Evolutionary conservation across 495 filamentous ascomycete species (phyloP).

Genomic region (Friedmanniomyces simplex): DNA sequence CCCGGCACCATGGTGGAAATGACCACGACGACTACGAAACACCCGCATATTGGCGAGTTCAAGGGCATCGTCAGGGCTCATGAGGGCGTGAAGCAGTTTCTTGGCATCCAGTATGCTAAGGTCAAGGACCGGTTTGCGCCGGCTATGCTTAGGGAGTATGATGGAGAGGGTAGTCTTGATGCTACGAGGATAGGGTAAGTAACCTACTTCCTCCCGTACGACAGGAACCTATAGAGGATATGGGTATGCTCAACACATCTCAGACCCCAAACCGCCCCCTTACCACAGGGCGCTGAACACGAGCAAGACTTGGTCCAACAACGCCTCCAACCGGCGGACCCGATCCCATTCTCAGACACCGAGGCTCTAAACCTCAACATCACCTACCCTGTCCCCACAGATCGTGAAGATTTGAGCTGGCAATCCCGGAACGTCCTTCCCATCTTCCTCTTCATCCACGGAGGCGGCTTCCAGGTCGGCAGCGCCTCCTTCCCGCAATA

Average conservation of each 20-base stretch:
- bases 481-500: constrained; percentile 36
- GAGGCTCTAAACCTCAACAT: constrained; percentile 28
- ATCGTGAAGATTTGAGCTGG: too few species aligned
- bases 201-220: neutral
- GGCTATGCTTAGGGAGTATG: constrained; percentile 13
- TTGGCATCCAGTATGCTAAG: constrained; percentile 25
- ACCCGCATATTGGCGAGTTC: constrained; percentile 3
- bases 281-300: constrained; percentile 1
- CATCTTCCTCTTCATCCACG: constrained; percentile 27
- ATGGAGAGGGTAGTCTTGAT: constrained; percentile 9
- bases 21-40: neutral
- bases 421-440: constrained; percentile 21
- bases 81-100: constrained; percentile 19
- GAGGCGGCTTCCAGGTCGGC: constrained; percentile 29
- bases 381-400: constrained; percentile 6
- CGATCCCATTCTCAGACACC: constrained; percentile 9
- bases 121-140: constrained; percentile 21
- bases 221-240: too few species aligned
- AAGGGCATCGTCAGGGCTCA: constrained; percentile 9
- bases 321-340: neutral
- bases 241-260: neutral
- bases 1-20: neutral
- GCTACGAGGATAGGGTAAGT: constrained; percentile 20
- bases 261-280: constrained; percentile 3
- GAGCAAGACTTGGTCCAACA: constrained; percentile 23